Conservation (phyloP, 306 rosid genomes). For the Acacia acuminata region DNA sequence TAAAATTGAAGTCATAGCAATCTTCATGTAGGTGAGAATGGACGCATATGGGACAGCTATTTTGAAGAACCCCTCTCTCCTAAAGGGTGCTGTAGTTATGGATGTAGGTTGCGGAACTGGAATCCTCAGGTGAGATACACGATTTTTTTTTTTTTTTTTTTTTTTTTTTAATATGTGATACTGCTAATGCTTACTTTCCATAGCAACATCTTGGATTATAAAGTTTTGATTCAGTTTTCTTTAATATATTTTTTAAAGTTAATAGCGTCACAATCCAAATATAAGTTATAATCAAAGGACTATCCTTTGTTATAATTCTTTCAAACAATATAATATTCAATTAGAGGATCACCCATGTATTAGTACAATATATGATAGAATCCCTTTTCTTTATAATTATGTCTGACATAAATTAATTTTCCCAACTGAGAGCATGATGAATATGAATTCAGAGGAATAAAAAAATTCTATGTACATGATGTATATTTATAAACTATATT, state of each 20-base stretch:
- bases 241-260: not conserved
- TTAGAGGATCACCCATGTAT: not conserved
- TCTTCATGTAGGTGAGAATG: conserved; percentile 70
- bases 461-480: not conserved
- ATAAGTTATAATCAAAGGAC: conserved; percentile 14
- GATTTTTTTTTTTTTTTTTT: conserved; percentile 23
- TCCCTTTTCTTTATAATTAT: not conserved
- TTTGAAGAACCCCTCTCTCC: conserved; percentile 77
- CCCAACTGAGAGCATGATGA: not conserved
- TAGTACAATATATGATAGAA: not conserved
- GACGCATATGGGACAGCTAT: conserved; percentile 90
- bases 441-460: not conserved
- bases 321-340: not conserved
- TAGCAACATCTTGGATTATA: conserved; percentile 8
- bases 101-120: conserved; percentile 98
- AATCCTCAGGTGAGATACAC: conserved; percentile 75
- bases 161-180: conserved; percentile 14
- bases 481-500: not conserved
- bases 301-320: not conserved
- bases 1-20: not conserved
- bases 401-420: not conserved
- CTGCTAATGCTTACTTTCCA: not conserved
- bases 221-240: not conserved
- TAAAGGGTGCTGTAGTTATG: conserved; percentile 75
- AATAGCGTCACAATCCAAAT: not conserved